phyloP scores from a whole-genome alignment of 305 asterid genomes.

The Rubia tinctorum region DNA sequence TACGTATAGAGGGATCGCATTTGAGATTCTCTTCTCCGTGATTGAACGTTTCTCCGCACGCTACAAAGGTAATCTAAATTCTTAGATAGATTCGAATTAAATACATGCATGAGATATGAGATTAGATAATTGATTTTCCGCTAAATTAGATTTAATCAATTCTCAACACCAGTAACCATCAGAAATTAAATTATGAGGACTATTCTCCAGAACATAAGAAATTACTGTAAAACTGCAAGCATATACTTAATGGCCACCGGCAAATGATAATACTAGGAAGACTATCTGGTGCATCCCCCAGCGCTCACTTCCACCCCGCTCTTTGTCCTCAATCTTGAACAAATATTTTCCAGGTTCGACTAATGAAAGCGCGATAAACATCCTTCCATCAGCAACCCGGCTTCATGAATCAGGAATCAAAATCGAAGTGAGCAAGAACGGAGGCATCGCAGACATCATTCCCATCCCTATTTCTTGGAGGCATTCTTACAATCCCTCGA shows the following conservation, averaged over 20 bases:
- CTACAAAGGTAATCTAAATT: too few relatives aligned
- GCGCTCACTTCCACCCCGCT: neutral
- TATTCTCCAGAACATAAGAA: neutral
- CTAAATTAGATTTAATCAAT: too few relatives aligned
- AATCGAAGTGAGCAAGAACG: conserved; percentile 23
- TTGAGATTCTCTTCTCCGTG: too few relatives aligned
- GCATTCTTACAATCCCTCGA: conserved; percentile 43
- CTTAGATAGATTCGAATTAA: too few relatives aligned
- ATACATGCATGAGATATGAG: too few relatives aligned
- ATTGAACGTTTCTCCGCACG: too few relatives aligned
- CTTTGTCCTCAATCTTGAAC: neutral
- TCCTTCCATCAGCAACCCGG: conserved; percentile 44
- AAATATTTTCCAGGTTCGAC: neutral
- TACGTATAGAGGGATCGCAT: too few relatives aligned
- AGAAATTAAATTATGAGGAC: too few relatives aligned
- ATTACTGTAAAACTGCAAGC: conserved; percentile 22
- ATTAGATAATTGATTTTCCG: too few relatives aligned
- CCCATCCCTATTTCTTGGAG: neutral
- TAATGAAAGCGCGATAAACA: conserved; percentile 15
- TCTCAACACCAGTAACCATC: too few relatives aligned
- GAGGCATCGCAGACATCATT: conserved; percentile 42
- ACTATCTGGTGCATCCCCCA: neutral
- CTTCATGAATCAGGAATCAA: conserved; percentile 48
- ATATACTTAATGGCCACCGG: conserved; percentile 30
- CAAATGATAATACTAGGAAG: conserved; percentile 5